Percentiles rank a stretch among this genome's conserved stretches.
Conservation (phyloP, 2,329 filamentous ascomycete species). For the Penicillium sp. region DNA sequence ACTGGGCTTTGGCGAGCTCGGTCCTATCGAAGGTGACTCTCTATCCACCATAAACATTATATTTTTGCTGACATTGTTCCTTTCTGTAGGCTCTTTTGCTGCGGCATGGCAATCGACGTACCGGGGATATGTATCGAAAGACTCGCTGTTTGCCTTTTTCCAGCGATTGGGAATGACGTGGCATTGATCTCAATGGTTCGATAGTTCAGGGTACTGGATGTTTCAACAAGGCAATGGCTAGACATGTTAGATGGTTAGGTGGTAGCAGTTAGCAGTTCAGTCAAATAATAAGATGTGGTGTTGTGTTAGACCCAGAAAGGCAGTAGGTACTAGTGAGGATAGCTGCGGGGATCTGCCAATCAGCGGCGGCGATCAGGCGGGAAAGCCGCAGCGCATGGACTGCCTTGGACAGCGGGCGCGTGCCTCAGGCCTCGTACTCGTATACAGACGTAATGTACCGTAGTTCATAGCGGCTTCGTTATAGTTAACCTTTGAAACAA, state of each 20-base stretch:
- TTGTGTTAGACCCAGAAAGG: too few species aligned
- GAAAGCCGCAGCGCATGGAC: conserved; percentile 1
- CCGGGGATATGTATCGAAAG: conserved; percentile 36
- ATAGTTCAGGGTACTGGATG: too few species aligned
- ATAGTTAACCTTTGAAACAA: too few species aligned
- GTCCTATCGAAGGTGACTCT: conserved; percentile 20
- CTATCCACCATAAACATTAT: neutral
- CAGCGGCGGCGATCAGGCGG: neutral
- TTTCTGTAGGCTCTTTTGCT: conserved; percentile 21
- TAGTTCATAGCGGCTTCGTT: too few species aligned
- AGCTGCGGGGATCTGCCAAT: neutral
- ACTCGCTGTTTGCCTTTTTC: conserved; percentile 41
- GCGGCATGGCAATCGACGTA: conserved; percentile 39
- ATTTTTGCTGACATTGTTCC: neutral
- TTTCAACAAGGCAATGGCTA: too few species aligned
- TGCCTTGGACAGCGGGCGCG: too few species aligned
- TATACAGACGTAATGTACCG: neutral
- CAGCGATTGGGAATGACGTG: conserved; percentile 41
- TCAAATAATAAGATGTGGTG: too few species aligned
- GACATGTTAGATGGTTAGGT: too few species aligned
- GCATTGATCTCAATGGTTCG: conserved; percentile 6
- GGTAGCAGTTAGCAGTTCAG: too few species aligned
- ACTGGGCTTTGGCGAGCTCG: conserved; percentile 25
- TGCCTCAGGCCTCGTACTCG: neutral
- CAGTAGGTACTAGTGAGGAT: too few species aligned